A percentile compares a stretch with the other conserved stretches of the same genome.
phyloP scores from a whole-genome alignment of 805 yeast species.

The Candida golubevii region DNA sequence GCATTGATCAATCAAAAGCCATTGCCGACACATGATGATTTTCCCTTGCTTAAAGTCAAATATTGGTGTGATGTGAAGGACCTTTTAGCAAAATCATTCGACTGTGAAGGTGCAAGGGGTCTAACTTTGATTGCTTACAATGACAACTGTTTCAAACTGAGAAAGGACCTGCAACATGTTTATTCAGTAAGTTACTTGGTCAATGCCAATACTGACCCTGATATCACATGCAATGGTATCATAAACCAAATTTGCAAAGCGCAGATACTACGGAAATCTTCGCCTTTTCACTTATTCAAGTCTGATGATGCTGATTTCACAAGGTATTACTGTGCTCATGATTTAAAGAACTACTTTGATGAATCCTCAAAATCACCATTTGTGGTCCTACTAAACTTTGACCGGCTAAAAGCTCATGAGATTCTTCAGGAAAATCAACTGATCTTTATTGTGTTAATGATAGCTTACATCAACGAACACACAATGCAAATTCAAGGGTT shows the following conservation, averaged over 20 bases:
- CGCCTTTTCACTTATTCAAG: slow-evolving; percentile 83
- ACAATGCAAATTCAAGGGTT: slow-evolving; percentile 12
- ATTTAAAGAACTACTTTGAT: slow-evolving; percentile 41
- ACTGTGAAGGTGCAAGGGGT: slow-evolving; percentile 20
- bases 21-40: slow-evolving; percentile 39
- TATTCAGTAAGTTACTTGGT: slow-evolving; percentile 28
- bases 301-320: slow-evolving; percentile 29
- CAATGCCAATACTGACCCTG: slow-evolving; percentile 6
- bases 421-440: slow-evolving; percentile 32
- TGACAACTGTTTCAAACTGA: slow-evolving; percentile 23
- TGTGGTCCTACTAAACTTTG: slow-evolving; percentile 60
- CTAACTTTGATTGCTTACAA: slow-evolving; percentile 27
- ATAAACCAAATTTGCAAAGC: slow-evolving; percentile 64
- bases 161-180: slow-evolving; percentile 16
- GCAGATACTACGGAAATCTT: slow-evolving; percentile 66
- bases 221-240: slow-evolving; percentile 32
- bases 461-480: slow-evolving; percentile 35
- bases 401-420: slow-evolving; percentile 29
- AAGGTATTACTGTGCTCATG: slow-evolving; percentile 70
- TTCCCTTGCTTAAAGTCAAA: slow-evolving; percentile 67
- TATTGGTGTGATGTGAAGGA: slow-evolving; percentile 63
- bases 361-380: slow-evolving; percentile 62
- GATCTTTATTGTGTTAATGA: slow-evolving; percentile 47
- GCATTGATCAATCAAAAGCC: slow-evolving; percentile 85
- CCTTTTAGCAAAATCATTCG: slow-evolving; percentile 46